Evolutionary conservation across 148 eudicot species (phyloP), one percentile per base, ranked within the genome.

Genomic region (Heliosperma pusillum): DNA sequence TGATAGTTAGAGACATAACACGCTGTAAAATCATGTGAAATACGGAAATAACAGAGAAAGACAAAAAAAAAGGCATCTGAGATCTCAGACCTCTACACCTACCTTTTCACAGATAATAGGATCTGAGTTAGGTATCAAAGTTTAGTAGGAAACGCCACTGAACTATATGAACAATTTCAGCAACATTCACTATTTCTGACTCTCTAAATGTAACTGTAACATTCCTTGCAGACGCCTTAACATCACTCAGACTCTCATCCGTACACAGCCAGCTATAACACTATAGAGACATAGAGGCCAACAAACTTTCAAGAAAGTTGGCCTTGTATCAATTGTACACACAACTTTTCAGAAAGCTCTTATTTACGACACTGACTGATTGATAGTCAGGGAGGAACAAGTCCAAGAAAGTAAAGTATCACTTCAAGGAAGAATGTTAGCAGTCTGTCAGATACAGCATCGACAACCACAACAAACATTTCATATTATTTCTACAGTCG

Each of bases 221-320:
- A 4, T 29, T 25, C 65, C 65, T 61, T 61, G 16, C 65, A 61
- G 65, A n/a, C 10, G 63, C 63, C 26, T 59, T 59, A n/a, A 7
- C 63, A 59, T 59, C 27, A 50, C 27, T 20, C 64, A 59, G 22
- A 59, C 64, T 59, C 10, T 24, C 25, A n/a, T 21, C 64, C 10
- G 26, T 61, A 61, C 33, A 61, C 21, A 3, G 25, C 27, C 25
- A 20, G 25, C 62, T 58, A 20, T 22, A 12, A 25, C 8, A 58
- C 22, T 58, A n/a, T n/a, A n/a, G n/a, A n/a, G n/a, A n/a, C 21
- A 21, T n/a, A 58, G 62, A 61, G 66, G 66, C 27, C 66, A 61
- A 11, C 30, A 50, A 50, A 50, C 4, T 50, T 15, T 50, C 17
- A 3, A 13, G 55, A 50, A 50, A 50, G 16, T 17, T 50, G 17